Evolutionary conservation across 768 basidiomycete species (phyloP).

Genomic region (Symmetrospora coprosmae): DNA sequence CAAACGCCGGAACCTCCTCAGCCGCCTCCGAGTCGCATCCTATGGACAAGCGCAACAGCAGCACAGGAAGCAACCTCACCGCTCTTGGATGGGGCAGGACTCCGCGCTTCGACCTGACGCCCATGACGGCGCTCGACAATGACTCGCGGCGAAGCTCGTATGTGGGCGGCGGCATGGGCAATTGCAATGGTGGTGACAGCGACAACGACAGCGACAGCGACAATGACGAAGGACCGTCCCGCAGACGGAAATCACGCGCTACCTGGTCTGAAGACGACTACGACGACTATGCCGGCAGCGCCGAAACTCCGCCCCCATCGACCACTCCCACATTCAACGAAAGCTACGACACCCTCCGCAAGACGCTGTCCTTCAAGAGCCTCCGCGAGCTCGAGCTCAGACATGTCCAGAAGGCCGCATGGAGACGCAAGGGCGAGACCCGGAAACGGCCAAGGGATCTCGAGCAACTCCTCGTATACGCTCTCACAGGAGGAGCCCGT

Average conservation of each 20-base stretch:
- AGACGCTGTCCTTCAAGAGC: conserved; percentile 55
- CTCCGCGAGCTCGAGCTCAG: conserved; percentile 65
- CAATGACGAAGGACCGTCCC: not conserved
- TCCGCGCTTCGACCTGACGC: no score
- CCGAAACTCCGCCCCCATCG: conserved; percentile 5
- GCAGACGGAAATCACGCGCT: no score
- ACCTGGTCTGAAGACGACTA: not conserved
- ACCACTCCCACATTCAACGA: conserved; percentile 30
- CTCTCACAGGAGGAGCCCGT: conserved; percentile 57
- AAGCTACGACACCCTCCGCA: conserved; percentile 14
- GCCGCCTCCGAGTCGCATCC: no score
- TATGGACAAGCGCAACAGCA: no score
- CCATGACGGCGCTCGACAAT: no score
- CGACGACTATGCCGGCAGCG: not conserved
- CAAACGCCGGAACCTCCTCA: no score
- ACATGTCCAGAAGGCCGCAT: conserved; percentile 48
- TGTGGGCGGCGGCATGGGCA: not conserved
- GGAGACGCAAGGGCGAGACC: conserved; percentile 50
- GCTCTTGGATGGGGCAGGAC: no score
- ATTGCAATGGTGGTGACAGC: not conserved
- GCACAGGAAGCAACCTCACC: no score
- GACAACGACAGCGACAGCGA: not conserved
- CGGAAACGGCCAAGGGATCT: conserved; percentile 54
- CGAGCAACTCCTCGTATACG: conserved; percentile 57
- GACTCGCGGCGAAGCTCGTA: no score